Base-by-base conservation (phyloP, 192 early-diverging fungal species). In the Coemansia sp. region DNA sequence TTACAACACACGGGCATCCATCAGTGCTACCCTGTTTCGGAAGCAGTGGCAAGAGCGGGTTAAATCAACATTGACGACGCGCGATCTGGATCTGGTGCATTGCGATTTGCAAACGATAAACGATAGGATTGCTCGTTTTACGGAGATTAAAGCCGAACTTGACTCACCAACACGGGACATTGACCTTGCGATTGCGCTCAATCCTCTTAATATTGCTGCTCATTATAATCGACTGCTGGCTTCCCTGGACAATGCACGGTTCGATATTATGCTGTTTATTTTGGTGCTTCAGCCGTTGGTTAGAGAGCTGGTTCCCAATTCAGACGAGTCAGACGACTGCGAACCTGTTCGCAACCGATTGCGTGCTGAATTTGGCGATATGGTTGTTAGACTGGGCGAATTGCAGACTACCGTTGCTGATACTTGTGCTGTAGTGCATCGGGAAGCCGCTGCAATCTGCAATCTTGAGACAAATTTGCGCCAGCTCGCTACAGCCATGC, bases 311-410 rank as follows among this genome's bases (percentile, higher is more conserved):
- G 23, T 38, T 15, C 48, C 41, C 8, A 21, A 9, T 35, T 20
- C 62, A 23, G 34, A 18, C 5, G 65, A 35, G 6, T 9, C 64
- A 6, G 59, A 46, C 46, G 63, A 64, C 46, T 52, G 35, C 30
- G 66, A 66, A 14, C 65, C 78, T 2, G 46, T 39, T 11, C 51
- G 55, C 38, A 64, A 59, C 26, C 55, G 69, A 5, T 52, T 81
- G 51, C 73, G 74, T 20, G 78, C 78, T 1, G 78, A 81, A 55
- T 73, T 81, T 72, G 78, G 78, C 5, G 71, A 76, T 49, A 51
- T 81, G 64, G 33, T 44, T 7, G 43, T 67, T 45, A 66, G 70
- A 15, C 39, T 76, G 24, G 15, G 64, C 2, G 71, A 76, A 35
- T 24, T 73, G 20, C 43, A 62, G n/a, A 36, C 46, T 35, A 63